Percentiles rank a stretch among this genome's conserved stretches.
Evolutionary conservation across 805 yeast genomes (phyloP).

Genomic region (Candida ipomoeae): DNA sequence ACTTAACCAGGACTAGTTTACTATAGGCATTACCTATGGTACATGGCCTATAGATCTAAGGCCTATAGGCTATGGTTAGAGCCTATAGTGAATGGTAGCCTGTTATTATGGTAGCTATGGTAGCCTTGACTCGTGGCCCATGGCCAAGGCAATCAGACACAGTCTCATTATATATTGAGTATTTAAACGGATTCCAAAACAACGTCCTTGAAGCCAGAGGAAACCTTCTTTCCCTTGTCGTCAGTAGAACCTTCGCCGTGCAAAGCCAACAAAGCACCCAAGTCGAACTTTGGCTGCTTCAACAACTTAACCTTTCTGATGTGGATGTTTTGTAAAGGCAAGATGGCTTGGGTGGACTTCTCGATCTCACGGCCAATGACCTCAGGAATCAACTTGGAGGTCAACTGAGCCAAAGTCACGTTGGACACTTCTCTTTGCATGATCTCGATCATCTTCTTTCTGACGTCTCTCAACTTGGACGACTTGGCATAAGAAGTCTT

Average conservation of each 20-base stretch:
- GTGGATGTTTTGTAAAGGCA: slow-evolving; percentile 98
- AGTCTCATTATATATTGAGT: slow-evolving; percentile 3
- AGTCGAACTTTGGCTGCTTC: slow-evolving; percentile 98
- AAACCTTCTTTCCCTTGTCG: slow-evolving; percentile 98
- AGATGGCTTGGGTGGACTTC: slow-evolving; percentile 91
- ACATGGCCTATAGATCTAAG: too few species aligned
- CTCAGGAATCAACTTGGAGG: slow-evolving; percentile 96
- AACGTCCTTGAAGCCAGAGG: slow-evolving; percentile 96
- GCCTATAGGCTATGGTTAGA: too few species aligned
- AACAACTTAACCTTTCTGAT: slow-evolving; percentile 98
- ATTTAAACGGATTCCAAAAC: slow-evolving; percentile 91
- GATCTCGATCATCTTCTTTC: slow-evolving; percentile 95
- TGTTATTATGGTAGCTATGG: too few species aligned
- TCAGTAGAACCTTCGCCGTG: slow-evolving; percentile 91
- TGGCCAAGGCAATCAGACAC: background rate
- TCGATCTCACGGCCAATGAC: slow-evolving; percentile 98
- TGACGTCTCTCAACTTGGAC: slow-evolving; percentile 93
- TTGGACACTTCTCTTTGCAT: slow-evolving; percentile 94
- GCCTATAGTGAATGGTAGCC: too few species aligned
- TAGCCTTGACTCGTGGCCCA: too few species aligned
- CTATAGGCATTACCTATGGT: too few species aligned
- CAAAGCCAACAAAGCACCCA: slow-evolving; percentile 91
- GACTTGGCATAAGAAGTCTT: slow-evolving; percentile 98
- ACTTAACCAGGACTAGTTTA: too few species aligned
- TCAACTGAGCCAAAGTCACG: slow-evolving; percentile 94